Percentiles rank a stretch among this genome's conserved stretches.
These are phyloP conservation scores for Wickerhamiella slavikovae DNA, from an alignment of 805 yeast species.

Conservation along the genomic window DNA sequence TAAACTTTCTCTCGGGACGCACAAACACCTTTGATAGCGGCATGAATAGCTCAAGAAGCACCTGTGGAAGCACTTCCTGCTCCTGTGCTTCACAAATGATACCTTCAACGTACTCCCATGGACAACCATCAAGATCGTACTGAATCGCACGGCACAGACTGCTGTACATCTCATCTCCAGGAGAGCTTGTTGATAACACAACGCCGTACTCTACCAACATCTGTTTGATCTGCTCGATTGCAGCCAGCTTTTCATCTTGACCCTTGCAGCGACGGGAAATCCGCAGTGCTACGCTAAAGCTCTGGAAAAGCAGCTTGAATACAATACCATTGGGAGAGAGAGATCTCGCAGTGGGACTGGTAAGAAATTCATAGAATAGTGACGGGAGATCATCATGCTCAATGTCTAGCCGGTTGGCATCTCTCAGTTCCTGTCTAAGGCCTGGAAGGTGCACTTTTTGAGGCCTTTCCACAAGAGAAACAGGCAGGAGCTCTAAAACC, in stretches of 20 bases:
- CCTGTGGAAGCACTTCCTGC: conserved; percentile 43
- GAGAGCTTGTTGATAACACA: conserved; percentile 8
- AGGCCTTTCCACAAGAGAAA: too few species aligned
- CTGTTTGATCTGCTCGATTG: conserved; percentile 3
- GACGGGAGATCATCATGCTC: conserved; percentile 2
- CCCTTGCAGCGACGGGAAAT: conserved; percentile 1
- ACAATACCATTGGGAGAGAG: not conserved
- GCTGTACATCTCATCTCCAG: conserved; percentile 6
- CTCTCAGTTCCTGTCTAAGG: too few species aligned
- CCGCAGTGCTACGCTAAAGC: conserved; percentile 4
- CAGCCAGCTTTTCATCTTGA: not conserved
- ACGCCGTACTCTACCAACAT: conserved; percentile 6
- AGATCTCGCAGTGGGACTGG: not conserved
- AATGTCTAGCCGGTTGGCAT: too few species aligned
- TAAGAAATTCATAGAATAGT: conserved; percentile 3
- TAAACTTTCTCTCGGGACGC: conserved; percentile 22
- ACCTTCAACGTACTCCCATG: conserved; percentile 31
- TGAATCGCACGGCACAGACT: too few species aligned
- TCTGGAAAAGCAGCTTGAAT: conserved; percentile 4
- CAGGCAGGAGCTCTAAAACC: too few species aligned
- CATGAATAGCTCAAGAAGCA: conserved; percentile 32
- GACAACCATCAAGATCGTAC: too few species aligned
- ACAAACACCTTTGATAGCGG: conserved; percentile 15
- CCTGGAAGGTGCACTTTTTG: too few species aligned
- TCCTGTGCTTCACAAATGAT: conserved; percentile 38